phyloP scores from a whole-genome alignment of 768 basidiomycete species.

The Leccinum olivaceopallidum region DNA sequence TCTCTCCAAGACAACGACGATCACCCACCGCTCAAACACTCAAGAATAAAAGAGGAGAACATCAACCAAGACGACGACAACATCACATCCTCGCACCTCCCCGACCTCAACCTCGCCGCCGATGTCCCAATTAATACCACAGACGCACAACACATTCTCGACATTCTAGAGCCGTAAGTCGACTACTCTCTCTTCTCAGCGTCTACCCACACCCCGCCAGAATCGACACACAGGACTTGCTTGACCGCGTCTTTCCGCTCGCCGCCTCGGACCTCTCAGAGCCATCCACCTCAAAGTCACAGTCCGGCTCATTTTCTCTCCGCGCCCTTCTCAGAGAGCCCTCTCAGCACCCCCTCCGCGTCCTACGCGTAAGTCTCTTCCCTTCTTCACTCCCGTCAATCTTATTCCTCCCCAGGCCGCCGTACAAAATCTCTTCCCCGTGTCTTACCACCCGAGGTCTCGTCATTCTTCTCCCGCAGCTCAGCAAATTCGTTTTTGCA shows the following conservation, averaged over 20 bases:
- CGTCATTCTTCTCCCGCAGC: conserved; percentile 59
- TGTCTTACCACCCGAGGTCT: conserved; percentile 67
- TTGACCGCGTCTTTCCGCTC: conserved; percentile 77
- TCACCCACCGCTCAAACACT: conserved; percentile 50
- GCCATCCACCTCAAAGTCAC: conserved; percentile 41
- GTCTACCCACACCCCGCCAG: conserved; percentile 35
- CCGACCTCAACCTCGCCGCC: conserved; percentile 40
- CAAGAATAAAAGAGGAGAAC: conserved; percentile 41
- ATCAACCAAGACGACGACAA: conserved; percentile 22
- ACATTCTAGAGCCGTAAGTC: conserved; percentile 57
- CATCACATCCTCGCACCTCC: conserved; percentile 18
- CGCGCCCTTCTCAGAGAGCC: conserved; percentile 58
- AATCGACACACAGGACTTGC: conserved; percentile 70
- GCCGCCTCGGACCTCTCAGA: conserved; percentile 39
- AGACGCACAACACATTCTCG: conserved; percentile 56
- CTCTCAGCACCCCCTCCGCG: conserved; percentile 51
- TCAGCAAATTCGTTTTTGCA: conserved; percentile 74
- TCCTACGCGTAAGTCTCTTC: conserved; percentile 53
- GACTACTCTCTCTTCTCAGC: background rate
- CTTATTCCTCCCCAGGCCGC: conserved; percentile 47
- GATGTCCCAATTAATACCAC: conserved; percentile 46
- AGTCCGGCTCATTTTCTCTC: conserved; percentile 44
- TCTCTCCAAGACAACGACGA: conserved; percentile 44
- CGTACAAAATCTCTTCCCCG: conserved; percentile 65
- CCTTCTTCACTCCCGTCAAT: conserved; percentile 14